Base-by-base conservation (phyloP, 139 green algal genomes). In the Medakamo hakoo region DNA sequence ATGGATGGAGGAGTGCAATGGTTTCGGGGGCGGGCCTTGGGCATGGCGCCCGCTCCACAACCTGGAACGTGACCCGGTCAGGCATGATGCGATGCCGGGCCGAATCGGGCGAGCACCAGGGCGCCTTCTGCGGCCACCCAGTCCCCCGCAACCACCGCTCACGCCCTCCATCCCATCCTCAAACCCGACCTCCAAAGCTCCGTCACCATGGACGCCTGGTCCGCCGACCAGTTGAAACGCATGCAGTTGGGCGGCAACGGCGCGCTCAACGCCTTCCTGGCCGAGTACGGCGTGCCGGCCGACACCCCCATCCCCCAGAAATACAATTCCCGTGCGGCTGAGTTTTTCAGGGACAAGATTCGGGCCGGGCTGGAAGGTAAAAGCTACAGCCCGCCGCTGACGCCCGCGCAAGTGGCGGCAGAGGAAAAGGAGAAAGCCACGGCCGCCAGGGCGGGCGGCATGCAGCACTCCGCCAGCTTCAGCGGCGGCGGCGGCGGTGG, bases 181-280 rank as follows among this genome's bases (percentile, higher is more conserved):
- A 26, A 23, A 23, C 29, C 48, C 32, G 9, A 27, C 23, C 20
- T 31, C 27, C 31, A 26, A 76, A 95, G 88, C 73, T 92, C 84
- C 5, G 89, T 98, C 1, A 89, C 82, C 16, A 99, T 99, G 93
- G 93, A 99, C 70, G 82, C 86, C 0, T 99, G 93, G 93, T 88
- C 77, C 4, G 27, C 68, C 4, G 81, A 95, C 26, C 86, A 99
- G 77, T 73, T 98, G 55, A 84, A 84, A 26, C 89, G 88, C 65
- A 99, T 99, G 92, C 75, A 95, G 68, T 27, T 73, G 4, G 91
- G 93, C 2, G 88, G 93, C 55, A 99, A 99, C 72, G 79, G 71
- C 22, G 73, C 71, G 29, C 61, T 97, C 55, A 97, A 96, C 69
- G 56, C 64, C 0, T 97, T 96, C 48, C 72, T 99, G 9, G 76